phyloP scores from a whole-genome alignment of 371 early-diverging fungal genomes.

The Dinochytrium kinnereticum region DNA sequence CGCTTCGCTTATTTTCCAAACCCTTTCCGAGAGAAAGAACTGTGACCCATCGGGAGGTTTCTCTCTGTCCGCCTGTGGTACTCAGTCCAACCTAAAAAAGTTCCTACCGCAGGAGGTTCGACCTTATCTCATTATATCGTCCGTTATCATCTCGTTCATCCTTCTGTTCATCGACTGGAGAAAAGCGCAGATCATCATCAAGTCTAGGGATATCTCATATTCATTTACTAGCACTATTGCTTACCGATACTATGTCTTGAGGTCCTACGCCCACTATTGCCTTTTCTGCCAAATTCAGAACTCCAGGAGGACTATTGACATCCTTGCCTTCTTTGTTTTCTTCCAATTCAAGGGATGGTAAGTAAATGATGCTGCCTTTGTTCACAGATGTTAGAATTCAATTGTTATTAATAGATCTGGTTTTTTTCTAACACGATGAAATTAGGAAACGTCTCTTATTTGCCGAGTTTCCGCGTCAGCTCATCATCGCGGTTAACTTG shows the following conservation, averaged over 20 bases:
- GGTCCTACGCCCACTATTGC: constrained; percentile 78
- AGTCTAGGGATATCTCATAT: constrained; percentile 74
- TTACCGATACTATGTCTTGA: constrained; percentile 54
- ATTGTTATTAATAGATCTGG: too few relatives aligned
- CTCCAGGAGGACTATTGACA: constrained; percentile 68
- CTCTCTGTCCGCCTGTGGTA: neutral
- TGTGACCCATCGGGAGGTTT: neutral
- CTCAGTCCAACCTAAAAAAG: constrained; percentile 13
- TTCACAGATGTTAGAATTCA: too few relatives aligned
- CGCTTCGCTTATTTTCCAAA: constrained; percentile 22
- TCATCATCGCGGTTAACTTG: constrained; percentile 65
- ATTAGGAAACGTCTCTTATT: constrained; percentile 86
- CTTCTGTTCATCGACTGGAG: constrained; percentile 73
- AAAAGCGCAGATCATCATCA: constrained; percentile 70
- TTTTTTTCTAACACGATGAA: too few relatives aligned
- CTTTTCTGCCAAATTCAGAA: constrained; percentile 76
- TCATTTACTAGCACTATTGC: constrained; percentile 79
- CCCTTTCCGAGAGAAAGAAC: neutral
- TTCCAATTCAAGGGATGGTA: constrained; percentile 74
- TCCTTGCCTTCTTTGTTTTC: constrained; percentile 84
- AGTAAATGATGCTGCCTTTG: too few relatives aligned
- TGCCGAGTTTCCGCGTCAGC: constrained; percentile 85
- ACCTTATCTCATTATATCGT: constrained; percentile 63
- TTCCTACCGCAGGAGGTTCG: constrained; percentile 21
- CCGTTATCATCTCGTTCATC: constrained; percentile 71